Evolutionary conservation across 129 eudicot species (phyloP).

Genomic region (Chrysanthemum seticuspe): DNA sequence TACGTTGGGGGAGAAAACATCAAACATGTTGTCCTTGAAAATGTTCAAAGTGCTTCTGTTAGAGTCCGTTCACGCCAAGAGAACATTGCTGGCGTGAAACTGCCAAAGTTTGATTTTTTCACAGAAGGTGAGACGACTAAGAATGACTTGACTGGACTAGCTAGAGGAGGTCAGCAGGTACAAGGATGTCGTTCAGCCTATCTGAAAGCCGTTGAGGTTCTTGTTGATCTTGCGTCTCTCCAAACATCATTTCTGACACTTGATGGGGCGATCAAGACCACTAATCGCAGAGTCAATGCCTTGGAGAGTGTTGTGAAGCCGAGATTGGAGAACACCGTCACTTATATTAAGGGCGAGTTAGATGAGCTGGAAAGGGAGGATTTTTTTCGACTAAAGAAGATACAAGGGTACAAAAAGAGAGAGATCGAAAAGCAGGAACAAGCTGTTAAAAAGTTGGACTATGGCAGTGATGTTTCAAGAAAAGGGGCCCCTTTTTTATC

Average conservation of each 20-base stretch:
- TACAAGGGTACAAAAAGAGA: slow-evolving; percentile 78
- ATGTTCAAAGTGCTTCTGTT: slow-evolving; percentile 60
- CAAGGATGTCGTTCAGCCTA: slow-evolving; percentile 70
- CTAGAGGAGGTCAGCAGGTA: slow-evolving; percentile 82
- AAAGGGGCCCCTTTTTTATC: slow-evolving; percentile 44
- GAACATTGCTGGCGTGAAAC: slow-evolving; percentile 81
- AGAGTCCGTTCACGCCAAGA: slow-evolving; percentile 73
- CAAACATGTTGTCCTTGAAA: slow-evolving; percentile 68
- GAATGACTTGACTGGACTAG: slow-evolving; percentile 71
- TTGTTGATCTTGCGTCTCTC: slow-evolving; percentile 81
- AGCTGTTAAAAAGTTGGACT: slow-evolving; percentile 46
- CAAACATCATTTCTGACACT: slow-evolving; percentile 87
- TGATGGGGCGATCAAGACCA: slow-evolving; percentile 87
- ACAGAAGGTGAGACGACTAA: slow-evolving; percentile 63
- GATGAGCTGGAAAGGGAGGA: slow-evolving; percentile 94
- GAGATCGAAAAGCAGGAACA: slow-evolving; percentile 63
- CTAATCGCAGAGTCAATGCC: slow-evolving; percentile 87
- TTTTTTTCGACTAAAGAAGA: slow-evolving; percentile 81
- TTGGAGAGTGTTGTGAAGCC: slow-evolving; percentile 88
- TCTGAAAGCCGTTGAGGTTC: slow-evolving; percentile 69
- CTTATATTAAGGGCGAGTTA: slow-evolving; percentile 75
- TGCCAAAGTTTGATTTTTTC: slow-evolving; percentile 67
- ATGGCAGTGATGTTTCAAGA: slow-evolving; percentile 43
- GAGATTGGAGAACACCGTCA: slow-evolving; percentile 68
- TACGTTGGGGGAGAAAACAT: slow-evolving; percentile 84